A percentile compares a stretch with the other conserved stretches of the same genome.
Evolutionary conservation across 768 basidiomycete genomes (phyloP).

Genomic region (Lepiota brunneoincarnata): DNA sequence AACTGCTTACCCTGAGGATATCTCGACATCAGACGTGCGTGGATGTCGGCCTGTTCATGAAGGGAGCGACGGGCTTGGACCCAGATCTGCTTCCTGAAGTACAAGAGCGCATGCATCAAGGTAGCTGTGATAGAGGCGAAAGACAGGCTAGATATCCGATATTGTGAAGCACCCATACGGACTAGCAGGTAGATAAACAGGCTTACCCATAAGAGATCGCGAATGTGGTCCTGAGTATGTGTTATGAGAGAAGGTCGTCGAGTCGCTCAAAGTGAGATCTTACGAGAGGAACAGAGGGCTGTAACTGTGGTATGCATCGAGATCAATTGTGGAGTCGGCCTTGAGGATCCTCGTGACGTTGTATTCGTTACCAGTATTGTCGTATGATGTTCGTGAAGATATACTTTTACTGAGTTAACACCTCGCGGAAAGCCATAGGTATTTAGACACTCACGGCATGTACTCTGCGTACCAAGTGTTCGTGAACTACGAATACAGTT

Average conservation of each 20-base stretch:
- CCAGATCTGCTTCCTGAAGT: constrained; percentile 76
- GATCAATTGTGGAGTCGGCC: constrained; percentile 48
- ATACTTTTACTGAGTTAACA: constrained; percentile 33
- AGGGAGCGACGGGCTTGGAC: constrained; percentile 63
- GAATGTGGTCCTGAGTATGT: constrained; percentile 47
- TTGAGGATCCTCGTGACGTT: constrained; percentile 55
- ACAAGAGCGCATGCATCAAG: constrained; percentile 63
- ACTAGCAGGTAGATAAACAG: background rate
- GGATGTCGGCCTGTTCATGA: constrained; percentile 77
- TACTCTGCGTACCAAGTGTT: constrained; percentile 56
- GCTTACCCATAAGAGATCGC: constrained; percentile 64
- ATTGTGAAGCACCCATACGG: background rate
- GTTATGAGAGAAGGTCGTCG: background rate
- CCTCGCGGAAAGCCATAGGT: background rate
- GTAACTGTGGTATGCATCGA: constrained; percentile 49
- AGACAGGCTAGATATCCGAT: constrained; percentile 58
- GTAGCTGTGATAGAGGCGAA: constrained; percentile 79
- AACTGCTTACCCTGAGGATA: constrained; percentile 48
- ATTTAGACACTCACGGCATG: constrained; percentile 43
- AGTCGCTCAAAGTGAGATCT: constrained; percentile 1
- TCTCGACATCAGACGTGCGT: constrained; percentile 72
- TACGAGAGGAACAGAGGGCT: constrained; percentile 59
- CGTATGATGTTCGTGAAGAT: constrained; percentile 57
- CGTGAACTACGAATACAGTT: constrained; percentile 38
- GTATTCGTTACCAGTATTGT: constrained; percentile 56